Conservation (phyloP, 2,329 filamentous ascomycete species). For the Alternaria triticimaculans region DNA sequence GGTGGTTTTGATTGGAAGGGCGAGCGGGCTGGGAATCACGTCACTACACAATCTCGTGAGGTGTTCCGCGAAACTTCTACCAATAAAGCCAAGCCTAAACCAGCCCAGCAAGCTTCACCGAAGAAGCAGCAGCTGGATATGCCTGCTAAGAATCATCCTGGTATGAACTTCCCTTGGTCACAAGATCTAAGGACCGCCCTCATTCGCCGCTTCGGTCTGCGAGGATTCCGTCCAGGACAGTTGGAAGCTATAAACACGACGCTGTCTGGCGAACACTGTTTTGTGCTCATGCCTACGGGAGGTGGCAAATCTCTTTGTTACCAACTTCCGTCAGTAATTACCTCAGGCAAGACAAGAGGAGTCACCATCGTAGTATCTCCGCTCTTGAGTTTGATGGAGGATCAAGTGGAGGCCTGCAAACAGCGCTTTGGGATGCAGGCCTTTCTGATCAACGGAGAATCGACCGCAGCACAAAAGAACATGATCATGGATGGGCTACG, state of each 20-base stretch:
- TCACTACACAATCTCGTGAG: constrained; percentile 20
- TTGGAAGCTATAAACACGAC: constrained; percentile 96
- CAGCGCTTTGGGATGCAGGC: constrained; percentile 76
- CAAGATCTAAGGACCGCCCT: constrained; percentile 81
- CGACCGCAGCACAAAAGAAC: constrained; percentile 65
- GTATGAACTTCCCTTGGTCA: constrained; percentile 71
- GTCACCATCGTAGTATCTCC: constrained; percentile 96
- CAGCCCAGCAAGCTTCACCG: constrained; percentile 29
- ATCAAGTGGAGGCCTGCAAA: constrained; percentile 83
- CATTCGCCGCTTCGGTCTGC: constrained; percentile 82
- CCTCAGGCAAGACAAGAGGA: constrained; percentile 79
- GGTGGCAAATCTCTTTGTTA: constrained; percentile 98
- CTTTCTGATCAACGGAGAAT: constrained; percentile 80
- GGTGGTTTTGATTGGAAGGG: constrained; percentile 38
- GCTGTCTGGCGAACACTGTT: constrained; percentile 83
- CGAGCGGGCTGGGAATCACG: constrained; percentile 24
- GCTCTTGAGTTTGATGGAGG: constrained; percentile 93
- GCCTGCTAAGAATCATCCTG: constrained; percentile 50
- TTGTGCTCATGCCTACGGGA: constrained; percentile 97
- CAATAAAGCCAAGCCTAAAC: constrained; percentile 26
- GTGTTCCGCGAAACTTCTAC: constrained; percentile 43
- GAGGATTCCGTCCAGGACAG: constrained; percentile 88
- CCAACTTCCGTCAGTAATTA: constrained; percentile 86
- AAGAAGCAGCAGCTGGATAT: constrained; percentile 36
- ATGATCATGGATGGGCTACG: constrained; percentile 71